These are phyloP conservation scores for Aspergillus versicolor DNA, from an alignment of 2,329 filamentous ascomycete species.

Conservation along the genomic window DNA sequence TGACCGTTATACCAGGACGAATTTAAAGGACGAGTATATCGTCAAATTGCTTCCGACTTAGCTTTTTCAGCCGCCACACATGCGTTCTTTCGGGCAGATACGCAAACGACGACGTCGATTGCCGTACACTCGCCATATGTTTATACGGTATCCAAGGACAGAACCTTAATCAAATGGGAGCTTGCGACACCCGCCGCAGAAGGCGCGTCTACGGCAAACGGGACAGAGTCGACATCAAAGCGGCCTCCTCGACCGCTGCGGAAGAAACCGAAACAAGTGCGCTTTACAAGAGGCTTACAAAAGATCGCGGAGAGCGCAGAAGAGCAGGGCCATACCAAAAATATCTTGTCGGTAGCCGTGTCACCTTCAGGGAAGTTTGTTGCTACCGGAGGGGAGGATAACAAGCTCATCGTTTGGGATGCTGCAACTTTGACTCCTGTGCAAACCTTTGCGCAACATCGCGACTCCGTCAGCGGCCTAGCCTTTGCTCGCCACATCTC, in stretches of 20 bases:
- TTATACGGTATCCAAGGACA: slow-evolving; percentile 87
- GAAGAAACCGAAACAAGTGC: slow-evolving; percentile 46
- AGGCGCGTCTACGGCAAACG: slow-evolving; percentile 52
- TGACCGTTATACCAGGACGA: slow-evolving; percentile 57
- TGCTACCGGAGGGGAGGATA: slow-evolving; percentile 84
- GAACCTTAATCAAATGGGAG: slow-evolving; percentile 84
- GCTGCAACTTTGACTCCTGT: slow-evolving; percentile 74
- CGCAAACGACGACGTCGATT: slow-evolving; percentile 73
- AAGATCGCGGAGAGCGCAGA: slow-evolving; percentile 40
- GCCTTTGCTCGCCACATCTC: slow-evolving; percentile 78
- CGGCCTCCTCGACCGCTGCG: slow-evolving; percentile 52
- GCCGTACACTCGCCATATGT: slow-evolving; percentile 76
- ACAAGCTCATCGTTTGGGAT: slow-evolving; percentile 84
- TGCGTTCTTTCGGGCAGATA: slow-evolving; percentile 75
- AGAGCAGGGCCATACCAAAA: slow-evolving; percentile 71
- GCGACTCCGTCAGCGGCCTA: slow-evolving; percentile 80
- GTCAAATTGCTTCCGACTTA: slow-evolving; percentile 71
- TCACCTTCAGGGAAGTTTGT: slow-evolving; percentile 88
- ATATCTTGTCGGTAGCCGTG: slow-evolving; percentile 80
- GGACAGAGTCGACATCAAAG: slow-evolving; percentile 63
- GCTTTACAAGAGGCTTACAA: slow-evolving; percentile 50
- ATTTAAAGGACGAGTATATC: slow-evolving; percentile 84
- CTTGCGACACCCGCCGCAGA: slow-evolving; percentile 54
- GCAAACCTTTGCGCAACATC: slow-evolving; percentile 85
- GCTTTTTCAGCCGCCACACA: slow-evolving; percentile 67